Base-by-base conservation (phyloP, 306 rosid species). In the Glycine latifolia region DNA sequence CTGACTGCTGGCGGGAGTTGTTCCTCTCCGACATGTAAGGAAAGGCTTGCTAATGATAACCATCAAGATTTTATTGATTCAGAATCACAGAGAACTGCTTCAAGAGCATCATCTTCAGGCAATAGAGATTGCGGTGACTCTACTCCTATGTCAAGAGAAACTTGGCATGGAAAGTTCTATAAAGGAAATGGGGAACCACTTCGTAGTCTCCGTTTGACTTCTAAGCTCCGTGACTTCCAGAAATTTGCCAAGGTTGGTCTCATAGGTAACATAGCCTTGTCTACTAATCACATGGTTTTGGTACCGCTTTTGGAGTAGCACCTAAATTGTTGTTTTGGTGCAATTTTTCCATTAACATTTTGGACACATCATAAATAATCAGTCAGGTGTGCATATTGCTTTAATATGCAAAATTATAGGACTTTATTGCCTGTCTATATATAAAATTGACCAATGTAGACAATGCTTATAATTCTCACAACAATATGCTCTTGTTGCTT, bases 151-250 rank as follows among this genome's bases (percentile, higher is more conserved):
- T 83, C 94, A 74, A 88, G 91, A 84, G 99, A 95, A 71, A 67
- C 52, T 85, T 92, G 92, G 87, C 91, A 92, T 35, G 97, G 97
- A 81, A 95, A 86, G 86, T 78, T 72, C 75, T 62, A 16, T 79
- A 93, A 71, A 90, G 98, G 96, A 76, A 84, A 87, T 83, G 93
- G 85, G n/a, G 99, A 95, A 82, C 83, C 89, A 48, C 80, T 79
- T 60, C 92, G 92, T 71, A 81, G 88, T 88, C 92, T 95, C 71
- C 94, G 97, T 47, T 88, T 95, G 89, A 93, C 99, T 78, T 80
- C 97, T 84, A 91, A 90, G 86, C 94, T 95, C 59, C 97, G 98
- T 53, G 98, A 95, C 85, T 93, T 93, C 58, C 85, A 95, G 14
- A 95, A 87, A 88, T 88, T 81, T 86, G 96, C 98, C 79, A 95